Conservation (phyloP, 768 basidiomycete genomes). For the Mycena maculata region DNA sequence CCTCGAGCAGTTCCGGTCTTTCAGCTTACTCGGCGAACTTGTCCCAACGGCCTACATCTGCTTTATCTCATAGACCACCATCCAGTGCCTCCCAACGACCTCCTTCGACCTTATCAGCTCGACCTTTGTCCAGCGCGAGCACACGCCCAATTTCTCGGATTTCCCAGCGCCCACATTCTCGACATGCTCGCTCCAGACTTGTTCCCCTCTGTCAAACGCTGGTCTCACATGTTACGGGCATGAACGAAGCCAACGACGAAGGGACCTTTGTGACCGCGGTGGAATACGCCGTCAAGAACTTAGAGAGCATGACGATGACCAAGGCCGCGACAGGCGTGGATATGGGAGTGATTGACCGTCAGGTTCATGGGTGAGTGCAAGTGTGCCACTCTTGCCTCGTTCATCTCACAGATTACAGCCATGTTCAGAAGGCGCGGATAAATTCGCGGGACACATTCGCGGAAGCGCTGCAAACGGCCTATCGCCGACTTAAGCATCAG, state of each 20-base stretch:
- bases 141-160: constrained; percentile 55
- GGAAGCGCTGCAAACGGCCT: constrained; percentile 67
- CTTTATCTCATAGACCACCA: constrained; percentile 40
- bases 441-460: constrained; percentile 72
- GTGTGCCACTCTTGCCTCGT: constrained; percentile 11
- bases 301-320: constrained; percentile 65
- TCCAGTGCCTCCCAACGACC: constrained; percentile 55
- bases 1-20: constrained; percentile 34
- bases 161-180: constrained; percentile 59
- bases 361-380: constrained; percentile 66
- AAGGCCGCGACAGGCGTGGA: constrained; percentile 71
- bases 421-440: constrained; percentile 75
- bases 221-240: constrained; percentile 63
- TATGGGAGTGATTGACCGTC: constrained; percentile 64
- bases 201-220: constrained; percentile 66
- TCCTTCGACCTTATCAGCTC: constrained; percentile 54
- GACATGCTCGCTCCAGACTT: constrained; percentile 66
- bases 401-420: constrained; percentile 49
- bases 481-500: constrained; percentile 61
- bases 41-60: constrained; percentile 31
- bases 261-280: constrained; percentile 58
- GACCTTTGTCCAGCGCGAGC: constrained; percentile 52
- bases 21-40: constrained; percentile 12
- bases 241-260: constrained; percentile 58
- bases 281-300: constrained; percentile 67